Evolutionary conservation across 2,329 filamentous ascomycete species (phyloP).

Genomic region (Colletotrichum chlorophyti): DNA sequence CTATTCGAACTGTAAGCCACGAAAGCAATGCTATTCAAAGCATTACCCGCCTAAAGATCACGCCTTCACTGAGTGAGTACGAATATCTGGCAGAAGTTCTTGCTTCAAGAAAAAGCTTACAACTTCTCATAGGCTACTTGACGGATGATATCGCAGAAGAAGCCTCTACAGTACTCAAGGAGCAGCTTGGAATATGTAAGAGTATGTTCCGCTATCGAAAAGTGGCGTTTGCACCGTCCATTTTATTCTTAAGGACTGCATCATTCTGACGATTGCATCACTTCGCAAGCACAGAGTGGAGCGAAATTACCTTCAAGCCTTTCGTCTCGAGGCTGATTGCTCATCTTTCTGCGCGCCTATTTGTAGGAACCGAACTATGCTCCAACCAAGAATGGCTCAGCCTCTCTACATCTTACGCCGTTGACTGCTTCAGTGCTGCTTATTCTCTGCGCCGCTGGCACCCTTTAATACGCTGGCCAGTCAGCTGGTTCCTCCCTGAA

Average conservation of each 20-base stretch:
- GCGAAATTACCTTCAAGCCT: not conserved
- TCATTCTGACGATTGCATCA: not conserved
- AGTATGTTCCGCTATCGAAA: not conserved
- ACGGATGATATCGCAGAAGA: not conserved
- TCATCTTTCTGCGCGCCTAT: conserved; percentile 55
- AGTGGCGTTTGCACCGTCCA: no score
- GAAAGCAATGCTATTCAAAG: not conserved
- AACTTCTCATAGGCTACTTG: not conserved
- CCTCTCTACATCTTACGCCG: conserved; percentile 48
- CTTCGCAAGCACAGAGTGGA: conserved; percentile 31
- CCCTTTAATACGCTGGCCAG: conserved; percentile 43
- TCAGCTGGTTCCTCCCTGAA: conserved; percentile 50
- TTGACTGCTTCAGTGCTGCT: conserved; percentile 43
- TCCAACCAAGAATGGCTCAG: conserved; percentile 54
- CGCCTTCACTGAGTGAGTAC: not conserved
- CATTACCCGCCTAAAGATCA: not conserved
- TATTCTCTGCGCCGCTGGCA: conserved; percentile 50
- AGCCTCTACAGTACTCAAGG: not conserved
- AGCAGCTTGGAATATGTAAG: not conserved
- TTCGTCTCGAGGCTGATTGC: conserved; percentile 43
- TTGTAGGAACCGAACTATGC: conserved; percentile 51
- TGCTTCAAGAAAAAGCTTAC: not conserved
- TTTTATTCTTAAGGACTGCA: no score
- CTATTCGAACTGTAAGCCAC: not conserved
- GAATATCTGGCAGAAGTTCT: not conserved